Base-by-base conservation (phyloP, 1,284 basidiomycete species). In the Tetrapyrgos nigripes region DNA sequence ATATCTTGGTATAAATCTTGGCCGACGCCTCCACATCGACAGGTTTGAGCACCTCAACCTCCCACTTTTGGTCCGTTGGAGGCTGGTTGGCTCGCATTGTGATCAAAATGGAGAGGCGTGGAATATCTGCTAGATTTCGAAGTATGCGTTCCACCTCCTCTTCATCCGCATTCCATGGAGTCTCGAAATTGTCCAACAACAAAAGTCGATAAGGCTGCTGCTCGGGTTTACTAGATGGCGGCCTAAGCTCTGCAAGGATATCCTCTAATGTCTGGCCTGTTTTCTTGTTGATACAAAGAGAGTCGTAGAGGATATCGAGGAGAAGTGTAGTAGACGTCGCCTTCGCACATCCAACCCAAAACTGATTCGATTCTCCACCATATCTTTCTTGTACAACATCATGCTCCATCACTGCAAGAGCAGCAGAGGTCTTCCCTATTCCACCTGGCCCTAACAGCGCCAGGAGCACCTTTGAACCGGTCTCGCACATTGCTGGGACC, bases 101-200 rank as follows among this genome's bases (percentile, higher is more conserved):
- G 35, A 66, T 53, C 4, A 68, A 35, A 40, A 68, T 55, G 3
- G 62, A 53, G 33, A 66, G 45, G 31, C 63, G 60, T 10, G 56
- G 49, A 2, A 66, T 55, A 44, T 29, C 33, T 3, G 52, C 52
- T 8, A 68, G 48, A 11, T 50, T 58, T 27, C 52, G 24, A 19
- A 67, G 60, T 23, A 66, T 62, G 43, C 60, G 47, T 19, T 46
- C 33, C 27, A 62, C 60, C 46, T 53, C 43, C 11, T 59, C 27
- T n/a, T 37, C 50, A 4, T 47, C 49, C 4, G 53, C 60, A 44
- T 58, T 46, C 62, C 62, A 65, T 11, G 63, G 54, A 10, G 64
- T 62, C 52, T 68, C 65, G 46, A 68, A 66, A 46, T 68, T 68
- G 47, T 66, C 65, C 26, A 68, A 59, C 17, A 68, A 49, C 46